Evolutionary conservation across 2,329 filamentous ascomycete species (phyloP).

Genomic region (Polytolypa hystricis): DNA sequence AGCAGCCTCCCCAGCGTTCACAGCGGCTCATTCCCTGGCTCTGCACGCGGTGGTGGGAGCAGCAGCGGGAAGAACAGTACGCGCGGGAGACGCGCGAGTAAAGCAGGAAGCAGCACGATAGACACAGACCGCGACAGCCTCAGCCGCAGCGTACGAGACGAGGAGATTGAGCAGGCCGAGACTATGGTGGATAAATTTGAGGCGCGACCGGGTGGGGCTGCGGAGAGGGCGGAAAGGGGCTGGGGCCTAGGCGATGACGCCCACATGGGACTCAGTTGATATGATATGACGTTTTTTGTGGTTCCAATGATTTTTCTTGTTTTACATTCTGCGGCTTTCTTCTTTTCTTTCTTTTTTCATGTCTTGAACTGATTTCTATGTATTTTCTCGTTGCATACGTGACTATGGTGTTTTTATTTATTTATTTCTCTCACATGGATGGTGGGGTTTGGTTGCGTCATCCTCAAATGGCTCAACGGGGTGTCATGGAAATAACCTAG

Average conservation of each 20-base stretch:
- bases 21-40: slow-evolving; percentile 2
- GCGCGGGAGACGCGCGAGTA: slow-evolving; percentile 6
- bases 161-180: slow-evolving; percentile 27
- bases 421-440: too few species aligned
- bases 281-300: not conserved
- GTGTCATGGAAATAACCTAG: too few species aligned
- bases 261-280: slow-evolving; percentile 67
- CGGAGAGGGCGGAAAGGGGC: slow-evolving; percentile 39
- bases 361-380: too few species aligned
- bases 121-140: slow-evolving; percentile 10
- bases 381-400: too few species aligned
- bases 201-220: slow-evolving; percentile 45
- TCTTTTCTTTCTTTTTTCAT: not conserved
- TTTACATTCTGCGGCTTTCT: not conserved
- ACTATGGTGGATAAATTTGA: slow-evolving; percentile 42
- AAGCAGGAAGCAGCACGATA: slow-evolving; percentile 20
- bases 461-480: too few species aligned
- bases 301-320: not conserved
- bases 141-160: slow-evolving; percentile 23
- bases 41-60: slow-evolving; percentile 4
- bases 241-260: slow-evolving; percentile 80
- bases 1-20: slow-evolving; percentile 4
- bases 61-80: slow-evolving; percentile 13
- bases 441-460: too few species aligned
- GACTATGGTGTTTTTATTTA: too few species aligned